A percentile compares a stretch with the other conserved stretches of the same genome.
These are phyloP conservation scores for Xylariales sp. DNA, from an alignment of 2,329 filamentous ascomycete species.

Conservation along the genomic window DNA sequence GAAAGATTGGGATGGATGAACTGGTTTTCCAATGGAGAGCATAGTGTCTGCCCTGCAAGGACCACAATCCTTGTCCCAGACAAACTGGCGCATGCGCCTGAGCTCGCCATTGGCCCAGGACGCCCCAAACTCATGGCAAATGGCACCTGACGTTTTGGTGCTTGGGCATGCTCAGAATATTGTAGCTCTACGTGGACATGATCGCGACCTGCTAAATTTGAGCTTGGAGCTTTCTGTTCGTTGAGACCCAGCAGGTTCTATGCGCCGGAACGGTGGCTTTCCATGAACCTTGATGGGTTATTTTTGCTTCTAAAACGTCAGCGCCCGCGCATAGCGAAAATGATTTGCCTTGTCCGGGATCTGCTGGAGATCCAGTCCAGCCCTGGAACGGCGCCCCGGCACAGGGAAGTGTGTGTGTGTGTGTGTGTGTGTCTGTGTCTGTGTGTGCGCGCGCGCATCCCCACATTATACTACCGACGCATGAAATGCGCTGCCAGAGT, in stretches of 20 bases:
- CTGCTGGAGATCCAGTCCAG: constrained; percentile 2
- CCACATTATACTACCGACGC: constrained; percentile 1
- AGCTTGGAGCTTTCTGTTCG: too few species aligned
- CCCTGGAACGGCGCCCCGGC: not conserved
- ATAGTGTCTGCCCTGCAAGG: constrained; percentile 1
- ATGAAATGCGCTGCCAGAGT: too few species aligned
- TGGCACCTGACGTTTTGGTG: constrained; percentile 6
- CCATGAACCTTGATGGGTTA: not conserved
- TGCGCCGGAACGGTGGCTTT: too few species aligned
- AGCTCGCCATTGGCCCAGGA: constrained; percentile 5
- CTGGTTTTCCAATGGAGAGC: constrained; percentile 7
- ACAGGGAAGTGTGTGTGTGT: not conserved
- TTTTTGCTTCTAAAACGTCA: not conserved
- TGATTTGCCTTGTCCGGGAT: not conserved
- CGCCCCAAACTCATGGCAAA: constrained; percentile 2
- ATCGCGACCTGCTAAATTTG: too few species aligned
- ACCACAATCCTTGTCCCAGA: constrained; percentile 2
- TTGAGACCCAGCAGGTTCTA: not conserved
- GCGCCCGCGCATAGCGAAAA: too few species aligned
- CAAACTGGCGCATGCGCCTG: constrained; percentile 4
- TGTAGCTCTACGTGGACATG: not conserved
- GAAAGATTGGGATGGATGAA: not conserved
- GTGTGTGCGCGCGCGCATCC: constrained; percentile 3
- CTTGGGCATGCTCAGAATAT: not conserved
- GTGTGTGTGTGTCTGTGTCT: constrained; percentile 4